Evolutionary conservation across 305 asterid genomes (phyloP), one percentile per base, ranked within the genome.

Genomic region (Fraxinus sp.): DNA sequence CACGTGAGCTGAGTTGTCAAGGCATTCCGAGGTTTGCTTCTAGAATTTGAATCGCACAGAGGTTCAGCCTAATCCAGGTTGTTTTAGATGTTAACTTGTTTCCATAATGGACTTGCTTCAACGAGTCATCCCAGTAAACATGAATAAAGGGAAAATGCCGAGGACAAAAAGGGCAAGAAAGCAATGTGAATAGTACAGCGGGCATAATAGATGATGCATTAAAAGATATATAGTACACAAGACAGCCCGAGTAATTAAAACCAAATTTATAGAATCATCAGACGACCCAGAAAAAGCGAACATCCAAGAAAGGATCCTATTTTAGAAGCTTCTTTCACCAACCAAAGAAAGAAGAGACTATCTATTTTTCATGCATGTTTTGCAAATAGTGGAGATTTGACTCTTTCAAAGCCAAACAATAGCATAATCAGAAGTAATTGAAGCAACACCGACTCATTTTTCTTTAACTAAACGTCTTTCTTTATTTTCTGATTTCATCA

Each of bases 101-200:
- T 75, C 97, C 99, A 70, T 96, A 95, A 59, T 93, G 93, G 79
- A 90, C 91, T 84, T 91, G 87, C 91, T 93, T 96, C 3, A 97
- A 86, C 70, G 97, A 84, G 5, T 91, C 96, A 78, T 96, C 98
- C 97, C 95, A 91, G 86, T 90, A 93, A 35, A 88, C 97, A 97
- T 94, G 93, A 80, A 76, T 39, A 0, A 49, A 36, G 5, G 26
- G 41, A 75, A 64, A 72, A 13, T n/a, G 24, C 26, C 37, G 46
- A 10, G 32, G 46, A 26, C 30, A 3, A 71, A 35, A 10, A 79
- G 18, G 22, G 20, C 36, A 73, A 81, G 77, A 62, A 36, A 14
- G 14, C 57, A 9, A 73, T 64, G 5, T 32, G 75, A 20, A 28
- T 20, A 7, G 59, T 41, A 41, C 52, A 10, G 16, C 16, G 52